phyloP scores from a whole-genome alignment of 305 asterid species.

The Fraxinus sp. region DNA sequence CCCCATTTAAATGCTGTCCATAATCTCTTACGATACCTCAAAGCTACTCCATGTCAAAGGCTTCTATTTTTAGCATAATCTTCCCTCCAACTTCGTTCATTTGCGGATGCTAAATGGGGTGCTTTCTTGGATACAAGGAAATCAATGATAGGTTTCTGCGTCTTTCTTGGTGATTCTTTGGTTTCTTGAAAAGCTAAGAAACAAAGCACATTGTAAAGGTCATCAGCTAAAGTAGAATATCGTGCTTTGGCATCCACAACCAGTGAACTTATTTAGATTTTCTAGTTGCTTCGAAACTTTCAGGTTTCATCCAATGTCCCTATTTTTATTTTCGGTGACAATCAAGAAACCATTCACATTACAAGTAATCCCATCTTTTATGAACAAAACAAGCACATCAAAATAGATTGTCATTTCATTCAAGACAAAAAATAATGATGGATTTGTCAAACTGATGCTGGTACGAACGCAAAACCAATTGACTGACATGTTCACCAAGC shows the following conservation, averaged over 20 bases:
- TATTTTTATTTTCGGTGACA: background rate
- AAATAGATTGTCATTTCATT: too few species aligned
- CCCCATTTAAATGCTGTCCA: background rate
- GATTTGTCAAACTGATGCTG: too few species aligned
- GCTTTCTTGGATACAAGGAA: background rate
- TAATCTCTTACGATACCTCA: background rate
- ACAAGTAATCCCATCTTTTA: too few species aligned
- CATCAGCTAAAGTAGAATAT: background rate
- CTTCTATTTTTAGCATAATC: background rate
- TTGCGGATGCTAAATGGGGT: conserved; percentile 9
- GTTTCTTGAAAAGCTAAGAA: background rate
- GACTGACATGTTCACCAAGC: too few species aligned
- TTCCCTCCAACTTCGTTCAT: background rate
- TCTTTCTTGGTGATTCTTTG: background rate
- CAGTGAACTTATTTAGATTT: conserved; percentile 13
- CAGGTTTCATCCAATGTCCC: background rate
- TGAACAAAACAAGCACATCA: too few species aligned
- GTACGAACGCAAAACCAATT: too few species aligned
- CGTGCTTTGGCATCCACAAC: background rate
- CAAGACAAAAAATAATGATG: too few species aligned
- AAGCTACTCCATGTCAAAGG: background rate
- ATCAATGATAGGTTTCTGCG: background rate
- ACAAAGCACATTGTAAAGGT: background rate
- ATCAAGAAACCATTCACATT: too few species aligned
- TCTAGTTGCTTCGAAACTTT: conserved; percentile 14